Percentiles rank a stretch among this genome's conserved stretches.
Conservation (phyloP, 805 yeast genomes). For the Tetrapisispora arboricola region DNA sequence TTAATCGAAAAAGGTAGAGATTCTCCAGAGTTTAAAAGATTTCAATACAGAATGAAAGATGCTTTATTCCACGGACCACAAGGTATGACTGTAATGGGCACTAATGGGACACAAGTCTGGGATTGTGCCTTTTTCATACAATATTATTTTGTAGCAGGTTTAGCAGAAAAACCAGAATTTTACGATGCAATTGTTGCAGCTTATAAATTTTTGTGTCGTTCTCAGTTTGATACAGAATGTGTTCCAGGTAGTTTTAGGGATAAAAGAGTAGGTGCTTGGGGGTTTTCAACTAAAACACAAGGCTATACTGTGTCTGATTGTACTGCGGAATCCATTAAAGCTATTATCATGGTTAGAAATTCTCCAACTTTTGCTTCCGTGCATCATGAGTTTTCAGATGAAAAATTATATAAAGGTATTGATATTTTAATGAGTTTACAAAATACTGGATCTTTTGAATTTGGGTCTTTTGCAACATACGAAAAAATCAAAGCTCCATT, state of each 20-base stretch:
- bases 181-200: constrained; percentile 53
- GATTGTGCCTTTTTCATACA: constrained; percentile 89
- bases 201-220: constrained; percentile 60
- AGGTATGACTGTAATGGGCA: constrained; percentile 92
- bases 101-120: constrained; percentile 97
- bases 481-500: constrained; percentile 79
- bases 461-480: constrained; percentile 88
- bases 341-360: constrained; percentile 81
- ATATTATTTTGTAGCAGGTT: constrained; percentile 66
- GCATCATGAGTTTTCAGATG: constrained; percentile 42
- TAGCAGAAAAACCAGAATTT: constrained; percentile 60
- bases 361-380: constrained; percentile 42
- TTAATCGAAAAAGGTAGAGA: constrained; percentile 59
- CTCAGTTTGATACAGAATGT: constrained; percentile 80
- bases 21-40: constrained; percentile 47
- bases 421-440: constrained; percentile 71
- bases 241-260: constrained; percentile 74
- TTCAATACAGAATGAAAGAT: constrained; percentile 58
- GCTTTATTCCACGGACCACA: constrained; percentile 75
- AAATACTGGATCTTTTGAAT: constrained; percentile 66
- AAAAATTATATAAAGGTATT: constrained; percentile 53
- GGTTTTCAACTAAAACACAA: constrained; percentile 89
- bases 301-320: constrained; percentile 97
- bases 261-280: constrained; percentile 83
- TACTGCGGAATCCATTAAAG: constrained; percentile 91